Evolutionary conservation across 2,329 filamentous ascomycete genomes (phyloP).

Genomic region (Blastomyces parvus): DNA sequence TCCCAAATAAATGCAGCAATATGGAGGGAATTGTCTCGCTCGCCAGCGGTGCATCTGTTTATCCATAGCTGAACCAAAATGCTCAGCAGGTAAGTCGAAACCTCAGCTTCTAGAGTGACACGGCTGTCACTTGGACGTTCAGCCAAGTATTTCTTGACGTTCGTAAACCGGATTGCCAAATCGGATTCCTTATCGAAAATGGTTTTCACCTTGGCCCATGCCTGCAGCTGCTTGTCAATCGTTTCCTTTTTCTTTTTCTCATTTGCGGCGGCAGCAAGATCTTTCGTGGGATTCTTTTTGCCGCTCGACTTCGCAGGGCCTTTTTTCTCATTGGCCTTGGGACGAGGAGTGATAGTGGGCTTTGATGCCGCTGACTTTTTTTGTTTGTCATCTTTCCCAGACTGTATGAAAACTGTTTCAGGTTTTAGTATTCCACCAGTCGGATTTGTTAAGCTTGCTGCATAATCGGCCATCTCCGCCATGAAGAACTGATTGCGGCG

Average conservation of each 20-base stretch:
- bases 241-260: slow-evolving; percentile 29
- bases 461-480: slow-evolving; percentile 58
- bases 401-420: slow-evolving; percentile 49
- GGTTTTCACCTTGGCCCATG: slow-evolving; percentile 16
- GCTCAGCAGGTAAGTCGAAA: slow-evolving; percentile 28
- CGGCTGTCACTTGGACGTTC: slow-evolving; percentile 33
- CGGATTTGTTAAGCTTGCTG: slow-evolving; percentile 58
- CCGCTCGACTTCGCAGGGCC: neutral
- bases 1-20: slow-evolving; percentile 42
- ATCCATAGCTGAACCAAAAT: slow-evolving; percentile 20
- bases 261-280: slow-evolving; percentile 15
- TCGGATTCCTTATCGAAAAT: slow-evolving; percentile 40
- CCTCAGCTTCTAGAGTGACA: slow-evolving; percentile 36
- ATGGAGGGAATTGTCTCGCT: slow-evolving; percentile 27
- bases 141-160: slow-evolving; percentile 41
- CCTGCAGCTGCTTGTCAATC: slow-evolving; percentile 18
- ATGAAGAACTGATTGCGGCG: slow-evolving; percentile 55
- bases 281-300: slow-evolving; percentile 10
- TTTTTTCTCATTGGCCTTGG: slow-evolving; percentile 13
- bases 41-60: slow-evolving; percentile 10
- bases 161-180: slow-evolving; percentile 40
- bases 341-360: slow-evolving; percentile 14
- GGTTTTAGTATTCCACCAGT: slow-evolving; percentile 54
- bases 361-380: slow-evolving; percentile 7
- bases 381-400: slow-evolving; percentile 14